phyloP scores from a whole-genome alignment of 352 stramenopile species.

The Phytophthora constricta region DNA sequence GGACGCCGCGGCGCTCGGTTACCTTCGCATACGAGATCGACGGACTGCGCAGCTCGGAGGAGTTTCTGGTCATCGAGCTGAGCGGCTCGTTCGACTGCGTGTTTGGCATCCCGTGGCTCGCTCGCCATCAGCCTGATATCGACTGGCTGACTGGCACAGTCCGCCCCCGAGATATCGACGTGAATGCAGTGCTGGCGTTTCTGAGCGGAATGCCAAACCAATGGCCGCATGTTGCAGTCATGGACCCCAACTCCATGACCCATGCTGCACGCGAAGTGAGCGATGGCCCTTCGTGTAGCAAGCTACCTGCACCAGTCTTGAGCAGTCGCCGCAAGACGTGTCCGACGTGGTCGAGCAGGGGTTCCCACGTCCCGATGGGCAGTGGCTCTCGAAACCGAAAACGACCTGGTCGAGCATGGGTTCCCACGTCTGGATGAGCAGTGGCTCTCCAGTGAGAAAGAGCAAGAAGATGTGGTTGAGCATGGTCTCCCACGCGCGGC shows the following conservation, averaged over 20 bases:
- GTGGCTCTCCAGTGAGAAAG: no score
- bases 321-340: slow-evolving; percentile 18
- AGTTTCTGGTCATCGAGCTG: slow-evolving; percentile 37
- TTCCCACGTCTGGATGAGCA: no score
- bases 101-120: slow-evolving; percentile 32
- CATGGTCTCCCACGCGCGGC: no score
- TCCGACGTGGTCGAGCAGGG: slow-evolving; percentile 5
- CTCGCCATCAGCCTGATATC: slow-evolving; percentile 30
- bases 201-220: slow-evolving; percentile 11
- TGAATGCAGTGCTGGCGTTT: slow-evolving; percentile 9
- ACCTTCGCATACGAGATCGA: slow-evolving; percentile 28
- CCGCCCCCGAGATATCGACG: slow-evolving; percentile 5
- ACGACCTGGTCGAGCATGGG: no score
- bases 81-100: background rate
- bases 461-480: no score
- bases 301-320: slow-evolving; percentile 9
- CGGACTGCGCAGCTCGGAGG: slow-evolving; percentile 17
- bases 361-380: slow-evolving; percentile 11
- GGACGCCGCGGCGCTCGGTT: slow-evolving; percentile 4
- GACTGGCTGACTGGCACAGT: slow-evolving; percentile 28
- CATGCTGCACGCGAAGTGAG: slow-evolving; percentile 1
- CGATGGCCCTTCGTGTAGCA: slow-evolving; percentile 18
- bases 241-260: slow-evolving; percentile 21
- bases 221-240: slow-evolving; percentile 19
- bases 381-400: slow-evolving; percentile 10